phyloP scores from a whole-genome alignment of 805 yeast genomes.

The Priceomyces haplophilus region DNA sequence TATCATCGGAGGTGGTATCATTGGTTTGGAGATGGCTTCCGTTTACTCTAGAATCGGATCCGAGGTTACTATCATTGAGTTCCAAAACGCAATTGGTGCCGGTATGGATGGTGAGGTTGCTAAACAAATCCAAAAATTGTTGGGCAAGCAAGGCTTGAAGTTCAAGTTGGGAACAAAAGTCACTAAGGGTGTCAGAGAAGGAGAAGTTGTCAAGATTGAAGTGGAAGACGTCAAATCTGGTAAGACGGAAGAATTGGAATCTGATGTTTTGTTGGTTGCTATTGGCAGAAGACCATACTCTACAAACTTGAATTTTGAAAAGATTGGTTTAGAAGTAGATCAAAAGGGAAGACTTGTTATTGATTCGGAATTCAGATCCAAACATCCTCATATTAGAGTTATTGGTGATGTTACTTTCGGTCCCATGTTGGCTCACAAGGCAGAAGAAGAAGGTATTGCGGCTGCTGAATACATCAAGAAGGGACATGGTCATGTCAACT shows the following conservation, averaged over 20 bases:
- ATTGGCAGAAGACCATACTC: slow-evolving; percentile 99
- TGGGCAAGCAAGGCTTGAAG: slow-evolving; percentile 92
- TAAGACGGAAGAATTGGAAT: slow-evolving; percentile 71
- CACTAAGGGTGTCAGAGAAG: slow-evolving; percentile 78
- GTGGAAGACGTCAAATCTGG: slow-evolving; percentile 89
- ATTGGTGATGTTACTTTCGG: slow-evolving; percentile 99
- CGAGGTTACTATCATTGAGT: slow-evolving; percentile 93
- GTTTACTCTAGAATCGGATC: slow-evolving; percentile 95
- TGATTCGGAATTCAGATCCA: slow-evolving; percentile 90
- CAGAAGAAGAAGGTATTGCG: slow-evolving; percentile 99
- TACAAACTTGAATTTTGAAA: slow-evolving; percentile 83
- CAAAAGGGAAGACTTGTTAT: slow-evolving; percentile 90
- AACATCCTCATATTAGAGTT: slow-evolving; percentile 89
- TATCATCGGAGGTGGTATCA: slow-evolving; percentile 98
- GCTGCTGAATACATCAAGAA: slow-evolving; percentile 91
- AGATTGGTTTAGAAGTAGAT: slow-evolving; percentile 85
- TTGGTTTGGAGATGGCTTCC: slow-evolving; percentile 99
- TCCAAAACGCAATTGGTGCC: slow-evolving; percentile 88
- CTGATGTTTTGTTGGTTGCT: slow-evolving; percentile 94
- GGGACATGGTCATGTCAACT: slow-evolving; percentile 98
- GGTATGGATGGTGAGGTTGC: slow-evolving; percentile 98
- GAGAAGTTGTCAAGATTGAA: slow-evolving; percentile 82
- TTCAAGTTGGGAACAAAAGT: slow-evolving; percentile 94
- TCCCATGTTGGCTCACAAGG: slow-evolving; percentile 99
- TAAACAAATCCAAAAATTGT: slow-evolving; percentile 81